phyloP scores from a whole-genome alignment of 2,329 filamentous ascomycete genomes.

The Xylaria arbuscula region DNA sequence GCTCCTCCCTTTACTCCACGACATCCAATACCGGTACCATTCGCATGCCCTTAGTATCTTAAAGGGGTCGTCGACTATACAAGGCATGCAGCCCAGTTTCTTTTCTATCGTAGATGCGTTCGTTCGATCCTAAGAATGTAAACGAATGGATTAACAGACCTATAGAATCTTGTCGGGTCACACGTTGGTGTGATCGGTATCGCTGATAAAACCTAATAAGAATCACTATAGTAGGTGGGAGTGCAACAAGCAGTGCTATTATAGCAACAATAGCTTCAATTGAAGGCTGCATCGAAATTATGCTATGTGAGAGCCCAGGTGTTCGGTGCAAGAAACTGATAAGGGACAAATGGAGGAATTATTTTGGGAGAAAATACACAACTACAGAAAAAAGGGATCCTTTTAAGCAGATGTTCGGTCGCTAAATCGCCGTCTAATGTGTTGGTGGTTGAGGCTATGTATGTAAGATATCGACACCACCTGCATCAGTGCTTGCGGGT shows the following conservation, averaged over 20 bases:
- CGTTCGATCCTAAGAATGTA: not conserved
- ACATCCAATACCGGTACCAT: not conserved
- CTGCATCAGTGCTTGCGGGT: too few relatives aligned
- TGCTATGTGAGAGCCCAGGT: not conserved
- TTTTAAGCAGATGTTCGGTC: too few relatives aligned
- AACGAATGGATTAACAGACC: not conserved
- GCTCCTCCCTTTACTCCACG: too few relatives aligned
- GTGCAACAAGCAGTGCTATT: slow-evolving; percentile 14
- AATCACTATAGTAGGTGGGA: slow-evolving; percentile 3
- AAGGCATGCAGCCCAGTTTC: not conserved
- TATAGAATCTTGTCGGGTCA: not conserved
- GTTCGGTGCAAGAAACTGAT: not conserved
- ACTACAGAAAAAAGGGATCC: too few relatives aligned
- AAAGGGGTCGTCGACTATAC: too few relatives aligned
- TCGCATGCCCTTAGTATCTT: too few relatives aligned
- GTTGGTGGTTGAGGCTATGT: too few relatives aligned
- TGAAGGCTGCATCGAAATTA: slow-evolving; percentile 2
- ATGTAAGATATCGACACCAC: too few relatives aligned
- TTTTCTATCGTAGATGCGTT: not conserved
- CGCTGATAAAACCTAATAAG: not conserved
- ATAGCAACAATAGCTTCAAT: slow-evolving; percentile 21
- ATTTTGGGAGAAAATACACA: not conserved
- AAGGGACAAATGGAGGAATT: not conserved
- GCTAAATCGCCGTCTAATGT: too few relatives aligned
- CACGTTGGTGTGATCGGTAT: not conserved